Evolutionary conservation across 2,329 filamentous ascomycete genomes (phyloP).

Genomic region (Epichloe sibirici): DNA sequence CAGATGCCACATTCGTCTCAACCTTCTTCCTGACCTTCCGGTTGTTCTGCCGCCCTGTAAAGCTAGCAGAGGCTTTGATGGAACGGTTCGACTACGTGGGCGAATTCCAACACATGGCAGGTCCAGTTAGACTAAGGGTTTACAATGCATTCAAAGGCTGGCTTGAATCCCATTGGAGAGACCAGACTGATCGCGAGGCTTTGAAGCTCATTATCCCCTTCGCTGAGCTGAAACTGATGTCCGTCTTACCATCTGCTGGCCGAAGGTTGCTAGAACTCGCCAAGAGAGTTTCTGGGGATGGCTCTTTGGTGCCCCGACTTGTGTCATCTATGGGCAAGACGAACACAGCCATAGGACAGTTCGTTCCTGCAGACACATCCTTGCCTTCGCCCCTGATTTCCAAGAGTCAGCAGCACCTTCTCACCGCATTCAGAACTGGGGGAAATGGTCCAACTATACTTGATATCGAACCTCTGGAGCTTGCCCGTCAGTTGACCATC

Average conservation of each 20-base stretch:
- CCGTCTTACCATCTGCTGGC: conserved; percentile 62
- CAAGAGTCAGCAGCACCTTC: conserved; percentile 61
- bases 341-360: conserved; percentile 60
- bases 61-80: conserved; percentile 72
- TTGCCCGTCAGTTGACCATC: conserved; percentile 84
- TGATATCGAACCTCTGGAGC: conserved; percentile 82
- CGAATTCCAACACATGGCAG: conserved; percentile 60
- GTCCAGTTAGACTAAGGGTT: conserved; percentile 75
- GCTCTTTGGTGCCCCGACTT: conserved; percentile 67
- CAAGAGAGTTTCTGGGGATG: conserved; percentile 62
- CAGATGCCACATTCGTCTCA: conserved; percentile 81
- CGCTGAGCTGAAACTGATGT: conserved; percentile 57
- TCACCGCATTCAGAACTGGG: conserved; percentile 65
- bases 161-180: conserved; percentile 91
- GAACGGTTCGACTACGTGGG: conserved; percentile 87
- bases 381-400: conserved; percentile 58
- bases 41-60: conserved; percentile 71
- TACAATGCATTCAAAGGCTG: conserved; percentile 97
- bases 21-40: conserved; percentile 96
- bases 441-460: conserved; percentile 60
- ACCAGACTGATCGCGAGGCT: conserved; percentile 65
- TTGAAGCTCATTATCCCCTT: conserved; percentile 68
- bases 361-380: conserved; percentile 58
- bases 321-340: conserved; percentile 83
- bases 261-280: conserved; percentile 70